Base-by-base conservation (phyloP, 179 eudicot species). In the Patellifolia procumbens region DNA sequence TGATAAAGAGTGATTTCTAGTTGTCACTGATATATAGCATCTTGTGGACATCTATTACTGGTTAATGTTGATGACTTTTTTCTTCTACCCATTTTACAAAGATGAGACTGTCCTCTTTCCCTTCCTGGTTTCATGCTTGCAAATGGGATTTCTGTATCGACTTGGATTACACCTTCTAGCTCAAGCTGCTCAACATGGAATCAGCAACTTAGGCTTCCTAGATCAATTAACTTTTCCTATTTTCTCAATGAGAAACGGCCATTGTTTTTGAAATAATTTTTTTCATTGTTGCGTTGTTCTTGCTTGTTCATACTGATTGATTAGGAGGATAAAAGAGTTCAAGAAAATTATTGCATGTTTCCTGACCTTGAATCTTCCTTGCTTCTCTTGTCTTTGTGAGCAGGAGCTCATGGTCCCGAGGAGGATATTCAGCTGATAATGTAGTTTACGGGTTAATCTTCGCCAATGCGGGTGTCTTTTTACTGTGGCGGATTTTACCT, bases 401-500 rank as follows among this genome's bases (percentile, higher is more conserved):
- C 76, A 93, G 98, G 98, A 79, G 81, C 72, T 88, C 91, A 64
- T 80, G 87, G 85, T 67, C 88, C 64, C 81, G 70, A 73, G 82
- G 91, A 71, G 83, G 91, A 76, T 83, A 82, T 78, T 77, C 92
- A 22, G 12, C 85, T 42, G 90, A 92, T 85, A 77, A 82, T 17
- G 86, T 90, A 61, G 88, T 90, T 66, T 64, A 86, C 70, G 92
- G 97, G 48, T 80, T 94, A 79, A 87, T 94, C 49, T 9, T 86
- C 59, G 81, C 96, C 48, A 94, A 92, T 87, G 87, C 84, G 51
- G 97, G 82, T 70, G 96, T 92, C 70, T 94, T 88, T 72, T 48
- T 90, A 59, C 60, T 94, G 73, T 94, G 98, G 97, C 81, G 83
- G 61, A 68, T 86, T 72, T 82, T 90, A 19, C 88, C 85, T 73